These are phyloP conservation scores for Suillus americanus DNA, from an alignment of 768 basidiomycete species.

Conservation along the genomic window DNA sequence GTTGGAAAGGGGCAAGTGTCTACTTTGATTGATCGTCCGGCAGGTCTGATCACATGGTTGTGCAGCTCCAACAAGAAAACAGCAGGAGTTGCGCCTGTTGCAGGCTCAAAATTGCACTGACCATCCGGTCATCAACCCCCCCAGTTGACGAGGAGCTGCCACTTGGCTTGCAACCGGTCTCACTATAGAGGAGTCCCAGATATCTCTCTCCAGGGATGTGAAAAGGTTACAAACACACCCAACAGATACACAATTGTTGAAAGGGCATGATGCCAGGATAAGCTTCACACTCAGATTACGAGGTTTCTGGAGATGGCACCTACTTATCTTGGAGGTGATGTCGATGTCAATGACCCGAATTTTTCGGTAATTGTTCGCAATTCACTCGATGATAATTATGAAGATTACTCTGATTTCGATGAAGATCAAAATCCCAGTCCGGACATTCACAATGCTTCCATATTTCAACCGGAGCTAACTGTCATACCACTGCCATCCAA, in stretches of 20 bases:
- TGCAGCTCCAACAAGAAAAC: background rate
- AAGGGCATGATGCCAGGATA: background rate
- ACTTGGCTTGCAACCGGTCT: conserved; percentile 6
- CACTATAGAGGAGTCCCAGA: conserved; percentile 3
- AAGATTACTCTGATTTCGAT: too few species aligned
- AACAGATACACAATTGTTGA: background rate
- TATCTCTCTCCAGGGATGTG: background rate
- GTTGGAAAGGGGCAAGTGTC: background rate
- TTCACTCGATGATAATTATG: too few species aligned
- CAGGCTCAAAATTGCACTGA: background rate
- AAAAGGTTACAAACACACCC: background rate
- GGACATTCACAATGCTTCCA: background rate
- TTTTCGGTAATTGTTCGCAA: too few species aligned
- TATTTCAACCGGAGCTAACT: background rate
- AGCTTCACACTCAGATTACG: too few species aligned
- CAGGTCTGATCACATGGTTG: too few species aligned
- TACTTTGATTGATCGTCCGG: too few species aligned
- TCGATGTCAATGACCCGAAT: too few species aligned
- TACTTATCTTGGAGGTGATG: background rate
- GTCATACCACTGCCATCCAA: conserved; percentile 3
- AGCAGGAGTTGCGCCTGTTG: background rate
- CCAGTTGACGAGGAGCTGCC: background rate
- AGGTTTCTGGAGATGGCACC: too few species aligned
- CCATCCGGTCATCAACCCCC: background rate
- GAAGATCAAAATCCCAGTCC: background rate